A percentile compares a stretch with the other conserved stretches of the same genome.
These are phyloP conservation scores for Nakazawaea laoshanensis DNA, from an alignment of 805 yeast species.

Conservation along the genomic window DNA sequence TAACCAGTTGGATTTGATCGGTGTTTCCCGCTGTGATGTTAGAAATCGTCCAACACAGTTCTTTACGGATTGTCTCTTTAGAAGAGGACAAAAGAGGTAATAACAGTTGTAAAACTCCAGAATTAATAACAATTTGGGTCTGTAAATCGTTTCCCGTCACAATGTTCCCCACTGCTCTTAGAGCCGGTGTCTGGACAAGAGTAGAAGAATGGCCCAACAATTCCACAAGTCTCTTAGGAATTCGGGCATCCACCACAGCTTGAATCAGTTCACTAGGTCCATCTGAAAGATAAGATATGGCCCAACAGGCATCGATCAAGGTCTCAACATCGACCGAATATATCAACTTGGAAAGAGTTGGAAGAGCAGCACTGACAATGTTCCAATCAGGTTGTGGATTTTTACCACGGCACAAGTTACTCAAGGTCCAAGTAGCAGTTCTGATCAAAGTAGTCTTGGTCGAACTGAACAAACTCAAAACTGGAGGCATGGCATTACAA, in stretches of 20 bases:
- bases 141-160: conserved; percentile 96
- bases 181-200: conserved; percentile 90
- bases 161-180: conserved; percentile 95
- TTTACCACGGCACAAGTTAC: conserved; percentile 94
- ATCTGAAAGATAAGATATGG: conserved; percentile 88
- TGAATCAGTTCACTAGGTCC: conserved; percentile 91
- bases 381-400: conserved; percentile 95
- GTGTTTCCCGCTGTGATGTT: conserved; percentile 97
- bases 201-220: conserved; percentile 77
- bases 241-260: conserved; percentile 93
- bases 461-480: conserved; percentile 67
- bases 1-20: conserved; percentile 94
- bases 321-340: conserved; percentile 91
- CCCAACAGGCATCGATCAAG: conserved; percentile 97
- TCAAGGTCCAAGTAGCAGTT: conserved; percentile 97
- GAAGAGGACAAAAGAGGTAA: conserved; percentile 72
- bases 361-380: conserved; percentile 77
- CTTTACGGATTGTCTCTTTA: conserved; percentile 90
- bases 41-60: conserved; percentile 98
- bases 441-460: conserved; percentile 85
- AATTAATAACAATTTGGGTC: conserved; percentile 90
- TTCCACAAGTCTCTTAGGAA: conserved; percentile 91
- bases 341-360: conserved; percentile 84
- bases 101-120: conserved; percentile 84
- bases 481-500: conserved; percentile 85